Conservation (phyloP, 306 rosid species). For the Prunus campanulata region DNA sequence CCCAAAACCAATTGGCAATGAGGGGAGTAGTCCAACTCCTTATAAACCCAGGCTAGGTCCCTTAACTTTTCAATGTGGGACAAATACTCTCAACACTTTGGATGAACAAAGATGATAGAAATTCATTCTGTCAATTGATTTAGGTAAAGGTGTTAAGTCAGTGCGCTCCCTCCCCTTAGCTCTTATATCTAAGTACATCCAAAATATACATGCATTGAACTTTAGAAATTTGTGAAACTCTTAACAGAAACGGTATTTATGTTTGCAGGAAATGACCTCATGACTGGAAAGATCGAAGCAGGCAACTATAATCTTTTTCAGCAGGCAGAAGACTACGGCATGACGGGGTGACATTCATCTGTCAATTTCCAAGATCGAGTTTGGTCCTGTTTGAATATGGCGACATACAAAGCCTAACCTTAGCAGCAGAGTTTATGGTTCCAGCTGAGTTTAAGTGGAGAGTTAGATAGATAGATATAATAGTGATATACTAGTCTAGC, state of each 20-base stretch:
- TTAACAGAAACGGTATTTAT: constrained; percentile 1
- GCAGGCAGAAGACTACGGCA: constrained; percentile 52
- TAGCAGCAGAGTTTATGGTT: constrained; percentile 4
- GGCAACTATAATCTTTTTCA: constrained; percentile 55
- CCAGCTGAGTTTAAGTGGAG: constrained; percentile 26
- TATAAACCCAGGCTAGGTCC: no score
- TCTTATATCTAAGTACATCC: background rate
- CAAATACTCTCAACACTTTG: background rate
- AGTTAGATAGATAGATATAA: constrained; percentile 12
- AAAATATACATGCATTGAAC: background rate
- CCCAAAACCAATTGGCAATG: no score
- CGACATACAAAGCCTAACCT: constrained; percentile 5
- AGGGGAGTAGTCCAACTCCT: no score
- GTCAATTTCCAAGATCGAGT: constrained; percentile 1
- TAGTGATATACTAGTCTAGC: constrained; percentile 21
- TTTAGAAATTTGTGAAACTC: background rate
- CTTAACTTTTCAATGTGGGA: no score
- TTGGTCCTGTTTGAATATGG: background rate
- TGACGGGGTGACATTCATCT: constrained; percentile 46
- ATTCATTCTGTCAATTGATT: background rate
- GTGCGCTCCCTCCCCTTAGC: background rate
- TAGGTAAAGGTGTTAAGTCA: background rate
- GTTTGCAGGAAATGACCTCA: constrained; percentile 56
- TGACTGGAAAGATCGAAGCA: constrained; percentile 68
- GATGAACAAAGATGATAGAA: background rate